Evolutionary conservation across 169 alveolate species (phyloP), one percentile per base, ranked within the genome.

Genomic region (Theileria annulata): DNA sequence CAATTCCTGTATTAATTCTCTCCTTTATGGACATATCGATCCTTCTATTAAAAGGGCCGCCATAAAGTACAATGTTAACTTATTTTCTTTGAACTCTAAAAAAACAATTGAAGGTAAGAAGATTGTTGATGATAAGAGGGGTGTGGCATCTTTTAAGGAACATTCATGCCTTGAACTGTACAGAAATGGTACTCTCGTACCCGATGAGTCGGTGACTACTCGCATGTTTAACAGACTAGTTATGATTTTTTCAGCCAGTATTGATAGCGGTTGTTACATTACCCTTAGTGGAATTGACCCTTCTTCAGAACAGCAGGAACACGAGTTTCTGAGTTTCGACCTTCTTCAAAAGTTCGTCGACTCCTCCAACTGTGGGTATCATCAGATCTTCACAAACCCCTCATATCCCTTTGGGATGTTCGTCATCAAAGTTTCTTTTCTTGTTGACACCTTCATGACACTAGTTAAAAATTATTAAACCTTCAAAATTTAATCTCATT

Each of bases 31-130:
- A n/a, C 75, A 58, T 27, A 76, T 85, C 56, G 94, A 90, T 42
- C 88, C 87, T 59, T 75, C 88, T n/a, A 90, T 90, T 27, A 75
- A 66, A 15, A 23, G 80, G 15, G 88, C 88, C 58, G 77, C 90
- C 0, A 15, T 73, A n/a, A 66, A 47, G 31, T 37, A 81, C 78
- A 56, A 71, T 37, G 87, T 85, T 25, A 71, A 79, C 28, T 23
- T 85, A 19, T 67, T 67, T 9, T 25, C 62, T 3, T 5, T 35
- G 8, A 35, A 35, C 8, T 35, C 47, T 35, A 35, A 35, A 5
- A 68, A 51, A 35, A 75, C 74, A n/a, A 58, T 17, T 69, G 25
- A 33, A 25, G 19, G 64, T 71, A 60, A 68, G 77, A 71, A 31
- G 28, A 0, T 19, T 47, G 30, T 58, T 66, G 95, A 67, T n/a